These are phyloP conservation scores for Aspergillus thermomutatus DNA, from an alignment of 2,329 filamentous ascomycete genomes.

Conservation along the genomic window DNA sequence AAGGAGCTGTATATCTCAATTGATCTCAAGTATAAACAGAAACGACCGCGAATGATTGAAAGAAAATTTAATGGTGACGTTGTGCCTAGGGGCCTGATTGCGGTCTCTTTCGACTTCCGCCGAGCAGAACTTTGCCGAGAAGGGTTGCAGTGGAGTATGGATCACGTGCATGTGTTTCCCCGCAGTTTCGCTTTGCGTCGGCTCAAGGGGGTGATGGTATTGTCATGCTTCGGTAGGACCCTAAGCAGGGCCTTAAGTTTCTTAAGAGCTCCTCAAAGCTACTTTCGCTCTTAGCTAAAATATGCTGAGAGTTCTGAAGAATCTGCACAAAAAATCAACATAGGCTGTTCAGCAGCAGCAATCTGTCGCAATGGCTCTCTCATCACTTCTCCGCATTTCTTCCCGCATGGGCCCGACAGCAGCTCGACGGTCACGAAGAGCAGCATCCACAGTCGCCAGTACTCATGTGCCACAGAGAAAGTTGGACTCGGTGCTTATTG, in stretches of 20 bases:
- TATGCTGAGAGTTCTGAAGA: constrained; percentile 9
- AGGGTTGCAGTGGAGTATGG: constrained; percentile 16
- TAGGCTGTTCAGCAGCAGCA: constrained; percentile 1
- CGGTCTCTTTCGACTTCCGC: background rate
- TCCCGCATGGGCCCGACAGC: constrained; percentile 31
- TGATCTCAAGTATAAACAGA: background rate
- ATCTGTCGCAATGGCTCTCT: constrained; percentile 30
- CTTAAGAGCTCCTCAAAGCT: background rate
- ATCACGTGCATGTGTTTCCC: constrained; percentile 29
- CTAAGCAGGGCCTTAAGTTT: constrained; percentile 2
- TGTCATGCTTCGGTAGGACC: constrained; percentile 1
- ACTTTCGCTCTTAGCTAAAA: background rate
- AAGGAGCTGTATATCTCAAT: background rate
- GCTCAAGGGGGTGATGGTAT: constrained; percentile 20
- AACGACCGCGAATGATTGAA: background rate
- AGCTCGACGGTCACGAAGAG: constrained; percentile 26
- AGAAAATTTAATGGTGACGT: background rate
- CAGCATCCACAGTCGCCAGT: constrained; percentile 27
- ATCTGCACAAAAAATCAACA: constrained; percentile 8
- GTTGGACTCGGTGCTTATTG: constrained; percentile 82
- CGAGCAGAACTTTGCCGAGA: background rate
- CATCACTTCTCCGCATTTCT: constrained; percentile 39
- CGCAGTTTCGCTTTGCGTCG: constrained; percentile 39
- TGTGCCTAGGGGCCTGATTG: background rate
- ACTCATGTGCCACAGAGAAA: constrained; percentile 30